These are phyloP conservation scores for Exophiala sp. DNA, from an alignment of 2,329 filamentous ascomycete genomes.

Conservation along the genomic window DNA sequence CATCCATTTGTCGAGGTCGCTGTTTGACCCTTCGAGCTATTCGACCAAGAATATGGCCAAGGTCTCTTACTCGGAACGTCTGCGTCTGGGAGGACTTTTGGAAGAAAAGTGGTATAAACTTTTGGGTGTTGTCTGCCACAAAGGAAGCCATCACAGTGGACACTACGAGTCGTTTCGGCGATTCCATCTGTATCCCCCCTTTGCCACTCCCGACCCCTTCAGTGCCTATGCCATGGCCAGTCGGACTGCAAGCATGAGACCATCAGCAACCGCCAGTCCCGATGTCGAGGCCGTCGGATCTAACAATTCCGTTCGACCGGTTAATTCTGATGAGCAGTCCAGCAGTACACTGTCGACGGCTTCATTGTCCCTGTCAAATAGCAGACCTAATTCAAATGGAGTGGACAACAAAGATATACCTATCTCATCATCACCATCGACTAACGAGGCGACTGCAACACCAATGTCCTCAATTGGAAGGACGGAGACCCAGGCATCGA, in stretches of 20 bases:
- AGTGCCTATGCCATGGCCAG: slow-evolving; percentile 72
- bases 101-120: slow-evolving; percentile 78
- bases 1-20: slow-evolving; percentile 87
- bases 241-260: slow-evolving; percentile 51
- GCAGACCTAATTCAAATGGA: slow-evolving; percentile 20
- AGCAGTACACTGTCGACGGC: slow-evolving; percentile 25
- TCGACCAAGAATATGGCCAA: slow-evolving; percentile 95
- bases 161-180: slow-evolving; percentile 96
- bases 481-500: slow-evolving; percentile 25
- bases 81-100: slow-evolving; percentile 76
- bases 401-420: slow-evolving; percentile 2
- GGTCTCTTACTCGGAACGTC: slow-evolving; percentile 82
- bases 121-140: slow-evolving; percentile 85
- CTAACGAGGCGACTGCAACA: slow-evolving; percentile 2
- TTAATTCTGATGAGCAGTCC: slow-evolving; percentile 29
- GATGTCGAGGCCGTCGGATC: slow-evolving; percentile 39
- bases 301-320: slow-evolving; percentile 29
- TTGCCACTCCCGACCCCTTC: slow-evolving; percentile 76
- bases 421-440: not conserved
- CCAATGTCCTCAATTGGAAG: slow-evolving; percentile 13
- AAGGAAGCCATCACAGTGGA: slow-evolving; percentile 90
- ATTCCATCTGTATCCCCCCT: slow-evolving; percentile 75
- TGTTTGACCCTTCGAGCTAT: slow-evolving; percentile 72
- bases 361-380: slow-evolving; percentile 16
- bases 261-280: slow-evolving; percentile 49